Percentiles rank a stretch among this genome's conserved stretches.
Conservation (phyloP, 176 grass and related monocot species). For the Musa beccarii region DNA sequence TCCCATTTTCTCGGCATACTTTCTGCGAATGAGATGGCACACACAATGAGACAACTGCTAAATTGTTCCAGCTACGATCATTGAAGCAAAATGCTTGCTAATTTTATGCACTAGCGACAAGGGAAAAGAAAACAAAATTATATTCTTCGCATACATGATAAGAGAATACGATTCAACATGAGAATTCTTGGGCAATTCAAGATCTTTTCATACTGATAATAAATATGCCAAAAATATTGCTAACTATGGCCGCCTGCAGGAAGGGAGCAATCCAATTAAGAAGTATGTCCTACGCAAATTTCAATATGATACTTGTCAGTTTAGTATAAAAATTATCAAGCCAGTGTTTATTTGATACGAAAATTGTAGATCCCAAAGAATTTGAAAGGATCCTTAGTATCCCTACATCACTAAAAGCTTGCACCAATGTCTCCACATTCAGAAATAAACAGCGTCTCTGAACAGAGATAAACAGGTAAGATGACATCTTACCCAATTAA, state of each 20-base stretch:
- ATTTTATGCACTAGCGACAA: not conserved
- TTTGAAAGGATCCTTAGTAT: no score
- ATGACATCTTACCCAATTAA: no score
- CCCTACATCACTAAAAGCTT: no score
- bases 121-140: not conserved
- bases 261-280: not conserved
- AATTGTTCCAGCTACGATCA: not conserved
- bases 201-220: not conserved
- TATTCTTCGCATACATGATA: not conserved
- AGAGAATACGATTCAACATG: not conserved
- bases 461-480: no score
- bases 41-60: not conserved
- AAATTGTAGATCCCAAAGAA: no score
- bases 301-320: no score
- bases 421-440: no score
- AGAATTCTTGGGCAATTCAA: not conserved
- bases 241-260: not conserved
- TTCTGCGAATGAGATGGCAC: constrained; percentile 1
- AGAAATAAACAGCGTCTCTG: no score
- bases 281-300: no score
- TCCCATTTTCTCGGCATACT: not conserved
- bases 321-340: no score
- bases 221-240: no score
- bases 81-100: not conserved
- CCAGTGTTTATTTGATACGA: no score